Conservation (phyloP, 768 basidiomycete species). For the Filobasidium wieringae region DNA sequence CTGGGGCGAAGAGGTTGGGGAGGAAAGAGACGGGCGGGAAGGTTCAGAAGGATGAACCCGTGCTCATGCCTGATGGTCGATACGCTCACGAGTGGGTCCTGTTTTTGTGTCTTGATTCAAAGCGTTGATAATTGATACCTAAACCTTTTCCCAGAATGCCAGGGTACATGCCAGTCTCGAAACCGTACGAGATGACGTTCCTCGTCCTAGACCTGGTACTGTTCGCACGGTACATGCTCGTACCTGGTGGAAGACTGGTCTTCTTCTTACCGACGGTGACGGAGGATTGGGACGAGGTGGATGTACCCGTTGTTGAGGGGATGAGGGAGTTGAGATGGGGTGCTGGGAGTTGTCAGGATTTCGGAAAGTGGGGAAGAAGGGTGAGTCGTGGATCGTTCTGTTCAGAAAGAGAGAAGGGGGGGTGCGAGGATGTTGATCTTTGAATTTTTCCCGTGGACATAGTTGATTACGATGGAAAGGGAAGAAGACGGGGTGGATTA, state of each 20-base stretch:
- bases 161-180: constrained; percentile 74
- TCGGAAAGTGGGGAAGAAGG: constrained; percentile 86
- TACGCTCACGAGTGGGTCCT: constrained; percentile 39
- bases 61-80: constrained; percentile 33
- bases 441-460: not conserved
- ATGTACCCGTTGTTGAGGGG: constrained; percentile 66
- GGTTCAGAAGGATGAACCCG: constrained; percentile 30
- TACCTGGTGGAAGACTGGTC: constrained; percentile 74
- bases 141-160: constrained; percentile 42
- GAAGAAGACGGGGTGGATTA: constrained; percentile 34
- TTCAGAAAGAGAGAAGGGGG: not conserved
- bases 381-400: constrained; percentile 43
- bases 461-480: constrained; percentile 90
- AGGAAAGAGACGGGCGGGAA: constrained; percentile 23
- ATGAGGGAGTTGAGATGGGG: constrained; percentile 52
- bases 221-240: constrained; percentile 70
- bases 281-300: constrained; percentile 79
- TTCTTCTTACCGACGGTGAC: constrained; percentile 74
- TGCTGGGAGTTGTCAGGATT: constrained; percentile 63
- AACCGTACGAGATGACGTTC: constrained; percentile 80
- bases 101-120: not conserved
- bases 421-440: not conserved
- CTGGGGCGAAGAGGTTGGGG: constrained; percentile 43
- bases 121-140: not conserved
- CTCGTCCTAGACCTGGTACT: constrained; percentile 70